Base-by-base conservation (phyloP, 2,329 filamentous ascomycete species). In the Macrophomina tecta region DNA sequence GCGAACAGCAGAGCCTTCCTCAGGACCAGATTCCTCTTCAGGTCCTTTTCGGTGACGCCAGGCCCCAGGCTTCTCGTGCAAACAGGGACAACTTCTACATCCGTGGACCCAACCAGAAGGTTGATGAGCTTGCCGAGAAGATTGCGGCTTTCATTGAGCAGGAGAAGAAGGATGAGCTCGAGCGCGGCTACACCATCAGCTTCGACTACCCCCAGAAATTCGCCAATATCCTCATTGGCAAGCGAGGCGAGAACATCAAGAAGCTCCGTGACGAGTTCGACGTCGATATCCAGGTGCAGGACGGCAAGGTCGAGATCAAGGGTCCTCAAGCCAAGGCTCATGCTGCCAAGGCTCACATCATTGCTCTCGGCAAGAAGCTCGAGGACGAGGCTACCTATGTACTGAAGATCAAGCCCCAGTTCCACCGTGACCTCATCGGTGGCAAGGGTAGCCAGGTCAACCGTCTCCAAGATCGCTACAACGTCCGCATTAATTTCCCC, bases 181-280 rank as follows among this genome's bases (percentile, higher is more conserved):
- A 98, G 81, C 91, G 94, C 68, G 93, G 92, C 52, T 96, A 94
- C 80, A 93, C 89, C 2, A 83, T 92, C 68, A 88, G 87, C 32
- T 98, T 98, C 72, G 93, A 97, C 70, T 99, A 97, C 82, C 94
- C 94, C 7, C 92, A 97, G 77, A 96, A 97, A 80, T 96, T 89
- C 75, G 93, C 94, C 70, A 97, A 97, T 78, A 91, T 97, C 76
- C 86, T 91, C 30, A 90, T 91, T 69, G 89, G 89, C 68, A 86
- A 86, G 74, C 84, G 85, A 46, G 89, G 89, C 62, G 87, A 89
- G 73, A 90, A 90, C 76, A 90, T 91, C 77, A 89, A 88, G 75
- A 88, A 88, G 72, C 80, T 90, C 53, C 86, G 88, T 38, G 89
- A 91, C 49, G 89, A 90, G 73, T 89, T 89, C 68, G 89, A 91